Conservation (phyloP, 2,329 filamentous ascomycete genomes). For the Phaeosphaeriaceae sp. region DNA sequence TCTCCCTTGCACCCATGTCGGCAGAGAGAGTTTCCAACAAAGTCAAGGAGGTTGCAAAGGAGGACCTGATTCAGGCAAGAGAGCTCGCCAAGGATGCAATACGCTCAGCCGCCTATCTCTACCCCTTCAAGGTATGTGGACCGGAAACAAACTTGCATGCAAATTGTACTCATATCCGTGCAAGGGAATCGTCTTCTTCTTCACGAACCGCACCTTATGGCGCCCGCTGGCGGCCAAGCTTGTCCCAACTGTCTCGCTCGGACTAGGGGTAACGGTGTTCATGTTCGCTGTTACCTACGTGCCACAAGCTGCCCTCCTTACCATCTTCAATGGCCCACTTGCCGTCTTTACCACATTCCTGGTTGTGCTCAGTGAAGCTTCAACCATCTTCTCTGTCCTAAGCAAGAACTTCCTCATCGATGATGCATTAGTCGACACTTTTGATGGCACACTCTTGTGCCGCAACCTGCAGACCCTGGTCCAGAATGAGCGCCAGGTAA, state of each 20-base stretch:
- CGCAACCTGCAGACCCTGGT: conserved; percentile 68
- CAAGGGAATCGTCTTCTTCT: conserved; percentile 67
- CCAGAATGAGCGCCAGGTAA: conserved; percentile 74
- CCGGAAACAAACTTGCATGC: not conserved
- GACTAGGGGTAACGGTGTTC: conserved; percentile 71
- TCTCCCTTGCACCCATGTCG: conserved; percentile 17
- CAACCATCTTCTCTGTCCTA: conserved; percentile 60
- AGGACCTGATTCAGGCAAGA: conserved; percentile 74
- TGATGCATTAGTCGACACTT: conserved; percentile 85
- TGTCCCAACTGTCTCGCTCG: conserved; percentile 70
- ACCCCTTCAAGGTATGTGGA: conserved; percentile 72
- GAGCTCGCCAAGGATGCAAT: conserved; percentile 71
- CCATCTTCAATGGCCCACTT: conserved; percentile 83
- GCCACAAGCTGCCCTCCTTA: conserved; percentile 81
- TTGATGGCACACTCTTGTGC: conserved; percentile 73
- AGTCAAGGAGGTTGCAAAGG: conserved; percentile 64
- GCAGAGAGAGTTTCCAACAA: conserved; percentile 51
- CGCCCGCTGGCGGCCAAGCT: conserved; percentile 64
- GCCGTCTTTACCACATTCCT: conserved; percentile 75
- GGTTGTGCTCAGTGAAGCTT: conserved; percentile 63
- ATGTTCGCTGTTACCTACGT: conserved; percentile 91
- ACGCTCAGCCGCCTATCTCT: conserved; percentile 80
- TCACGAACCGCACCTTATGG: conserved; percentile 64
- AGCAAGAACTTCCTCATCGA: conserved; percentile 76
- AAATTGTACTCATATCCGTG: conserved; percentile 5